Conservation (phyloP, 2,329 filamentous ascomycete genomes). For the Mycosphaerella sp. region DNA sequence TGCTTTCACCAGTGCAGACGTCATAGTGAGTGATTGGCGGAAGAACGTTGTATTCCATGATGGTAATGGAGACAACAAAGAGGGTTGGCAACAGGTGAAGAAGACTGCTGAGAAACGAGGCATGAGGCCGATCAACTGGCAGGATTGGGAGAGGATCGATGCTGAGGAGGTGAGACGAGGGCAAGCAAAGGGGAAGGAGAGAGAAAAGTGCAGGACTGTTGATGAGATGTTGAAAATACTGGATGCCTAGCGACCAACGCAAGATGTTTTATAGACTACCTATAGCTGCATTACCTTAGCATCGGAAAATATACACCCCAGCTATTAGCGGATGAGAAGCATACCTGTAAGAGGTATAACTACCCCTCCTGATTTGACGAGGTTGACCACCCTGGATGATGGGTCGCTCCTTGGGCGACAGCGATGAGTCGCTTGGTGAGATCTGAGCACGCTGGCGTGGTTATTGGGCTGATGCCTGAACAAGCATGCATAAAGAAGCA, state of each 20-base stretch:
- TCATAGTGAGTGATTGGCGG: constrained; percentile 72
- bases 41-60: constrained; percentile 40
- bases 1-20: constrained; percentile 82
- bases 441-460: too few species aligned
- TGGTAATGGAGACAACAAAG: constrained; percentile 35
- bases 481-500: too few species aligned
- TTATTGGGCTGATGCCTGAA: too few species aligned
- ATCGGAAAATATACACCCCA: too few species aligned
- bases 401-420: too few species aligned
- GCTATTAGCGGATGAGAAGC: too few species aligned
- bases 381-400: too few species aligned
- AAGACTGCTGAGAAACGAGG: constrained; percentile 52
- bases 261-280: too few species aligned
- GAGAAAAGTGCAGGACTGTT: constrained; percentile 60
- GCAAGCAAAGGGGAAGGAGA: constrained; percentile 61
- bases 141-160: constrained; percentile 83
- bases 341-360: too few species aligned
- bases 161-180: constrained; percentile 66
- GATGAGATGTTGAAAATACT: constrained; percentile 53
- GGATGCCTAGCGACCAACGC: constrained; percentile 19
- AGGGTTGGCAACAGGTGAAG: constrained; percentile 74
- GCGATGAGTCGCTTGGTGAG: too few species aligned
- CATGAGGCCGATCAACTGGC: constrained; percentile 66
- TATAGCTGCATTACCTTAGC: too few species aligned
- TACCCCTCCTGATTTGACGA: too few species aligned